Evolutionary conservation across 208 protist species (phyloP), one percentile per base, ranked within the genome.

Genomic region (Crithidia acanthocephali): DNA sequence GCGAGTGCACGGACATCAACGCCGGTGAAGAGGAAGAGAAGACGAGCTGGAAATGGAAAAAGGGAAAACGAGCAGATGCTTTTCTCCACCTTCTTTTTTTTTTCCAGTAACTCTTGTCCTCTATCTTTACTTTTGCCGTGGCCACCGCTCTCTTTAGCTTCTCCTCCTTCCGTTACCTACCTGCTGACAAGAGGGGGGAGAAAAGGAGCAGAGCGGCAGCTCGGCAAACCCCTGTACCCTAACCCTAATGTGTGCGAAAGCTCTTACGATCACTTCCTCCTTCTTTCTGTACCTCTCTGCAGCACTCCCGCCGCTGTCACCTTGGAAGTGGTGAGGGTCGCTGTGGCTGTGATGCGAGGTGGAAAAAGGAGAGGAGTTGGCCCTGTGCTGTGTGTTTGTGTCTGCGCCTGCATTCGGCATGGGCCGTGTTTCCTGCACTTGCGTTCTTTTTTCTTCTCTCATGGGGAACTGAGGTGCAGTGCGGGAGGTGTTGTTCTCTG

Each of bases 181-280:
- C n/a, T 32, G 25, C 25, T 40, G 30, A 18, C 13, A 16, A 20
- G 50, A 9, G 8, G 16, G 37, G 6, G 37, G 50, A 8, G 50
- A 55, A 30, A 32, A 4, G 50, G 16, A 55, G 7, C 37, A 50
- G 16, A 16, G 57, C 13, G 16, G 13, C 1, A 40, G 10, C 3
- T 15, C 5, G 59, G 25, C 59, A 37, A 52, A 61, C 60, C 27
- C 70, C n/a, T 76, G 70, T 76, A 76, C 70, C 70, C 70, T 76
- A 76, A 76, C 70, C 70, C 70, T 76, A 76, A 48, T 68, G 51
- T 68, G 51, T 68, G 51, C 23, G 35, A 2, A 42, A 45, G 16
- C 47, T 42, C 60, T 55, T 30, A 0, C 53, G 7, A 30, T 51
- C 58, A 40, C 65, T 56, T 52, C 32, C 28, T 23, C 56, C 55